phyloP scores from a whole-genome alignment of 2,329 filamentous ascomycete species.

The Phialophora verrucosa region DNA sequence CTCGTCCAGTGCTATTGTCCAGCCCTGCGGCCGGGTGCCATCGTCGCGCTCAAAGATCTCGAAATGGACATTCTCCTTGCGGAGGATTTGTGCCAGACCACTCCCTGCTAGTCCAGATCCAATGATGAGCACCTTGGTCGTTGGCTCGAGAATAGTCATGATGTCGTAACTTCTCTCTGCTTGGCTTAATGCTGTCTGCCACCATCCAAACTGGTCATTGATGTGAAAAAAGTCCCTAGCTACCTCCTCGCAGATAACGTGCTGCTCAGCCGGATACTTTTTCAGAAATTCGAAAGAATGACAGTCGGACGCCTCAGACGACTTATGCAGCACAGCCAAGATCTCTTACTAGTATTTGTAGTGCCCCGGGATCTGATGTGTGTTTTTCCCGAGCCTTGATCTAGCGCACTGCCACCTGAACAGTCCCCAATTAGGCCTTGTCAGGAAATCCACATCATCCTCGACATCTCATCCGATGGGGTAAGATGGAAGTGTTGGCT shows the following conservation, averaged over 20 bases:
- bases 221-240: no score
- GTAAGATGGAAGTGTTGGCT: neutral
- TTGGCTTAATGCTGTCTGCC: neutral
- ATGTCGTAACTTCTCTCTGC: neutral
- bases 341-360: no score
- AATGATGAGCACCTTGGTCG: constrained; percentile 10
- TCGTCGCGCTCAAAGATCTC: constrained; percentile 16
- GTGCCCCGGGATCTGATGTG: neutral
- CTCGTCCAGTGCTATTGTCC: constrained; percentile 16
- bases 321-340: neutral
- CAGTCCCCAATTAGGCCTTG: neutral
- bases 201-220: no score
- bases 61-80: constrained; percentile 1
- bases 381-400: neutral
- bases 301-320: neutral
- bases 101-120: constrained; percentile 33
- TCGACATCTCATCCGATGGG: neutral
- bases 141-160: constrained; percentile 2
- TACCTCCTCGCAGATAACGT: neutral
- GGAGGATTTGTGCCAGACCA: constrained; percentile 16
- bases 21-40: constrained; percentile 1
- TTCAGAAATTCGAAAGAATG: neutral
- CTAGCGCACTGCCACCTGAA: neutral
- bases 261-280: neutral
- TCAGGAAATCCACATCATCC: neutral